Percentiles rank a stretch among this genome's conserved stretches.
Conservation (phyloP, 805 yeast genomes). For the Suhomyces xylopsoci region DNA sequence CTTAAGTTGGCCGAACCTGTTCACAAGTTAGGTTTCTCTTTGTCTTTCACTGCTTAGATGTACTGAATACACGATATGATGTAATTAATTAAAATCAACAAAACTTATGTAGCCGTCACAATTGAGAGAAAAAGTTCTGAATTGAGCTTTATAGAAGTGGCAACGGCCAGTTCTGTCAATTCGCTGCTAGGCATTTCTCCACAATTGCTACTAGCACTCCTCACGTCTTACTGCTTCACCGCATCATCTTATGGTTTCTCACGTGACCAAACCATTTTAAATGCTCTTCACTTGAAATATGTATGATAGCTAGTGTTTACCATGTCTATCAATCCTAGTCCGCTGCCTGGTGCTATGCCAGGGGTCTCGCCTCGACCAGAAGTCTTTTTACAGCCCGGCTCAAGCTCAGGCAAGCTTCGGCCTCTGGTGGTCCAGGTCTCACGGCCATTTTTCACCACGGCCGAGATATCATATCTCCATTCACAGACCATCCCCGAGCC, state of each 20-base stretch:
- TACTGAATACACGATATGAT: not conserved
- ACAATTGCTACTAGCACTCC: too few relatives aligned
- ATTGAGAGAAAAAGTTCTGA: not conserved
- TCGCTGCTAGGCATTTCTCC: too few relatives aligned
- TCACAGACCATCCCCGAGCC: constrained; percentile 49
- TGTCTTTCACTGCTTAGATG: constrained; percentile 82
- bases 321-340: not conserved
- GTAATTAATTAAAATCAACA: not conserved
- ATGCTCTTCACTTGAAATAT: not conserved
- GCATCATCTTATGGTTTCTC: not conserved
- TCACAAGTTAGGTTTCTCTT: constrained; percentile 95
- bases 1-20: constrained; percentile 93
- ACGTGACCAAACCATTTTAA: not conserved
- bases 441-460: constrained; percentile 57
- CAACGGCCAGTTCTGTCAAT: too few relatives aligned
- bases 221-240: not conserved
- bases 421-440: constrained; percentile 37
- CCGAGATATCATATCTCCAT: constrained; percentile 53
- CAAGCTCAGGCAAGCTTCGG: not conserved
- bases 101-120: not conserved
- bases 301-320: not conserved
- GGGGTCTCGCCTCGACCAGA: not conserved
- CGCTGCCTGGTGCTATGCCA: not conserved
- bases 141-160: too few relatives aligned
- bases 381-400: not conserved